A percentile compares a stretch with the other conserved stretches of the same genome.
Conservation (phyloP, 768 basidiomycete genomes). For the Xanthoconium purpureum region DNA sequence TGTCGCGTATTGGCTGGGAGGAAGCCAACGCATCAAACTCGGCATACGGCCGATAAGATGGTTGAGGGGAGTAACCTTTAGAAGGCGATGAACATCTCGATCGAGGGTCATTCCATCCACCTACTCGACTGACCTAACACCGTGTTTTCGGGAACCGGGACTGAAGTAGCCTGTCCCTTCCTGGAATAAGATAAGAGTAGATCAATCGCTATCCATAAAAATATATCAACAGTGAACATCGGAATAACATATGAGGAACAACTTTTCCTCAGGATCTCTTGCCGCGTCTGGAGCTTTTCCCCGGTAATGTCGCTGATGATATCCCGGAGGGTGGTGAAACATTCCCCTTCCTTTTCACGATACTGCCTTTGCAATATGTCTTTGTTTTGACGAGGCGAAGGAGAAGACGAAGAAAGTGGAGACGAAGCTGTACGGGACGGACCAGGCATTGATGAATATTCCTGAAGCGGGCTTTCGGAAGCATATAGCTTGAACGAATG, state of each 20-base stretch:
- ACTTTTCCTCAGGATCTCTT: constrained; percentile 26
- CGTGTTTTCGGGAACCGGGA: too few relatives aligned
- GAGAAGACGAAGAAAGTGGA: background rate
- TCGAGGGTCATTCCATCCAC: background rate
- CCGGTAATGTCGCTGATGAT: constrained; percentile 18
- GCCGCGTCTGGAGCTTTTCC: constrained; percentile 14
- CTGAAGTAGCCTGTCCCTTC: background rate
- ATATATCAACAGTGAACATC: background rate
- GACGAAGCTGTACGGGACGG: too few relatives aligned
- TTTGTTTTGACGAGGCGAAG: constrained; percentile 11
- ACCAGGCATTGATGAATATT: too few relatives aligned
- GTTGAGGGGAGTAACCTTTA: constrained; percentile 1
- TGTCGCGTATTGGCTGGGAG: too few relatives aligned
- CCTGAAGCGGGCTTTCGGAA: too few relatives aligned
- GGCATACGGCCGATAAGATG: background rate
- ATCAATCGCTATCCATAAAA: constrained; percentile 4
- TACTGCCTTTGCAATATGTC: constrained; percentile 16
- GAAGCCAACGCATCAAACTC: too few relatives aligned
- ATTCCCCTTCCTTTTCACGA: constrained; percentile 21
- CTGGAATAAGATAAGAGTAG: background rate
- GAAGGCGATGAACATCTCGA: background rate
- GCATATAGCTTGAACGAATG: too few relatives aligned
- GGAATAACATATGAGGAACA: background rate
- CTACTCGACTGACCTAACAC: background rate
- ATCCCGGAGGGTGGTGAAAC: constrained; percentile 11